Percentiles rank a stretch among this genome's conserved stretches.
Evolutionary conservation across 176 grass and related monocot species (phyloP).

Genomic region (Avena atlantica): DNA sequence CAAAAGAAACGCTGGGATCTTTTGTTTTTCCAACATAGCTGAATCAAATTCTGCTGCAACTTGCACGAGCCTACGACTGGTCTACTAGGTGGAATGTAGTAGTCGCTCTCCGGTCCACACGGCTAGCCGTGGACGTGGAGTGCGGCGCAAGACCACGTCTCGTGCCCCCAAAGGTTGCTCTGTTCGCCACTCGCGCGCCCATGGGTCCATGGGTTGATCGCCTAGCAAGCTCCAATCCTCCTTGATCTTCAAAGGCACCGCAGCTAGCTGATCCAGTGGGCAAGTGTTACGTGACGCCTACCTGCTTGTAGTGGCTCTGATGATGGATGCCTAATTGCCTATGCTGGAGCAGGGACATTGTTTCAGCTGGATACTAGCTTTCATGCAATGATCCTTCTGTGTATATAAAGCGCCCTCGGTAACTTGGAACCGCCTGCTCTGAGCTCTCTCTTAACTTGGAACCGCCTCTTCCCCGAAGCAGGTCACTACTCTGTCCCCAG

Average conservation of each 20-base stretch:
- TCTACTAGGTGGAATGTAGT: neutral
- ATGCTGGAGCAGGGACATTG: neutral
- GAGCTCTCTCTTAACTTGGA: neutral
- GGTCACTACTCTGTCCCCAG: neutral
- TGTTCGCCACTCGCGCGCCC: constrained; percentile 26
- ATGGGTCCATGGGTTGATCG: neutral
- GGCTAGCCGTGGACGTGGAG: constrained; percentile 25
- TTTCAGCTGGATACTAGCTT: neutral
- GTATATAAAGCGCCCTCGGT: constrained; percentile 19
- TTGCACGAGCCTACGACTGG: neutral
- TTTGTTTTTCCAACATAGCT: neutral
- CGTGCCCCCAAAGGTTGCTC: constrained; percentile 48
- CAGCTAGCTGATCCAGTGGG: neutral
- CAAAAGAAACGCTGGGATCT: neutral
- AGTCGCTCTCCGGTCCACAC: constrained; percentile 14
- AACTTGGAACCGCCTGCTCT: neutral
- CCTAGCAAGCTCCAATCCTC: neutral
- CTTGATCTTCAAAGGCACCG: constrained; percentile 53
- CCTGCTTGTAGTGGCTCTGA: neutral
- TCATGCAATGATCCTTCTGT: neutral
- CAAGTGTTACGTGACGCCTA: constrained; percentile 32
- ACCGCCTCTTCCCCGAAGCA: neutral
- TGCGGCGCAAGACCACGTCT: constrained; percentile 40
- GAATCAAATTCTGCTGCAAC: neutral
- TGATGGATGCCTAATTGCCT: constrained; percentile 1